Base-by-base conservation (phyloP, 2,329 filamentous ascomycete species). In the Aureobasidium sp. region DNA sequence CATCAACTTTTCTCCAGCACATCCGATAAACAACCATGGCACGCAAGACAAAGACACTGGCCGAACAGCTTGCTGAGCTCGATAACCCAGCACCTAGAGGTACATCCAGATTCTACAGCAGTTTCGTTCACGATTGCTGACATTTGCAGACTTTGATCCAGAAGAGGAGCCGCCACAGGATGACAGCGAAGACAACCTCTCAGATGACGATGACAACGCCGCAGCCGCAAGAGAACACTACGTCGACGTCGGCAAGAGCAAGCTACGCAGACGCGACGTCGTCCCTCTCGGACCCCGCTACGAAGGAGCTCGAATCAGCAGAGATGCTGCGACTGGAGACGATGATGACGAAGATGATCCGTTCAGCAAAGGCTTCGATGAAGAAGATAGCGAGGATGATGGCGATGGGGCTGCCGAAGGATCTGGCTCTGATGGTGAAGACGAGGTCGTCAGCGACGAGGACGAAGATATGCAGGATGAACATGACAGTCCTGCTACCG, bases 181-280 rank as follows among this genome's bases (percentile, higher is more conserved):
- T 57, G 76, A 76, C n/a, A 78, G 76, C 53, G 78, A 79, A 53
- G 79, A 79, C 38, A 75, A 76, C 39, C 76, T 69, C 4, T 70
- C 68, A 19, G 71, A 71, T 54, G 68, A 77, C 60, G 73, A n/a
- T n/a, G n/a, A 10, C 70, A 79, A 56, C 6, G 21, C 38, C 27
- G 29, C 48, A 19, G 76, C 77, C 10, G 89, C 86, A 17, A 86
- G 90, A 27, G 91, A 95, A 63, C 91, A 97, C 67, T 97, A 97
- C 66, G 79, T 86, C 38, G 70, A 78, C 49, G 88, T 95, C 27
- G 86, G 83, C 17, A 93, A 90, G 75, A 93, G 86, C 72, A 91
- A 87, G 66, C 74, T 96, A 60, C 83, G 89, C 59, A 84, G 88
- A 64, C 82, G 82, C 55, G 83, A 88, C 29, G 77, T 78, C 21